Evolutionary conservation across 805 yeast species (phyloP).

Genomic region (Barnettozyma sp.): DNA sequence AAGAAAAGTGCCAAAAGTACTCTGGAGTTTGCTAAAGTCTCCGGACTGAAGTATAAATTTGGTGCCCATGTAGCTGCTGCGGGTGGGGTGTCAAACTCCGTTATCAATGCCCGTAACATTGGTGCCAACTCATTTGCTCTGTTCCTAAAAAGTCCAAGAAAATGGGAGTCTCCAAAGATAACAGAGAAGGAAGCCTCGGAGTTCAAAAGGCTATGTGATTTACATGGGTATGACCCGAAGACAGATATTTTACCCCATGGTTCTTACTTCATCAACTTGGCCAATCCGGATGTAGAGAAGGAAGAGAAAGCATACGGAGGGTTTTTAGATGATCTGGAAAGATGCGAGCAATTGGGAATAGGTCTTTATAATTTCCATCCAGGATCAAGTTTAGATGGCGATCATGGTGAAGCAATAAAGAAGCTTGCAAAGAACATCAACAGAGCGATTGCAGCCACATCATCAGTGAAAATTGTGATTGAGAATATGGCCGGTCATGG

Average conservation of each 20-base stretch:
- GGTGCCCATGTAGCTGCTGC: slow-evolving; percentile 88
- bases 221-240: slow-evolving; percentile 60
- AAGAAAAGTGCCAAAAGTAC: slow-evolving; percentile 14
- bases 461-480: slow-evolving; percentile 77
- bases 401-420: slow-evolving; percentile 54
- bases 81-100: slow-evolving; percentile 72
- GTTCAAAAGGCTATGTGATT: slow-evolving; percentile 57
- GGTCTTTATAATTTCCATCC: slow-evolving; percentile 91
- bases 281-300: slow-evolving; percentile 81
- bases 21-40: slow-evolving; percentile 35
- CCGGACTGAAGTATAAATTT: slow-evolving; percentile 46
- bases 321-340: slow-evolving; percentile 74
- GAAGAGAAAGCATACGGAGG: slow-evolving; percentile 68
- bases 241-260: slow-evolving; percentile 92
- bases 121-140: slow-evolving; percentile 83
- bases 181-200: slow-evolving; percentile 57
- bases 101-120: slow-evolving; percentile 46
- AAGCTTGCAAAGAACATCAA: slow-evolving; percentile 77
- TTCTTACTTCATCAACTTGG: slow-evolving; percentile 86
- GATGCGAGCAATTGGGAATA: slow-evolving; percentile 82
- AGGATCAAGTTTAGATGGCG: slow-evolving; percentile 77
- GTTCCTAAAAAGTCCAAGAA: slow-evolving; percentile 82
- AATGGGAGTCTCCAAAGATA: slow-evolving; percentile 83
- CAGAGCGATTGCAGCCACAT: slow-evolving; percentile 64
- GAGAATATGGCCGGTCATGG: slow-evolving; percentile 99